These are phyloP conservation scores for Hapsidospora chrysogenum DNA, from an alignment of 495 filamentous ascomycete species.

Conservation along the genomic window DNA sequence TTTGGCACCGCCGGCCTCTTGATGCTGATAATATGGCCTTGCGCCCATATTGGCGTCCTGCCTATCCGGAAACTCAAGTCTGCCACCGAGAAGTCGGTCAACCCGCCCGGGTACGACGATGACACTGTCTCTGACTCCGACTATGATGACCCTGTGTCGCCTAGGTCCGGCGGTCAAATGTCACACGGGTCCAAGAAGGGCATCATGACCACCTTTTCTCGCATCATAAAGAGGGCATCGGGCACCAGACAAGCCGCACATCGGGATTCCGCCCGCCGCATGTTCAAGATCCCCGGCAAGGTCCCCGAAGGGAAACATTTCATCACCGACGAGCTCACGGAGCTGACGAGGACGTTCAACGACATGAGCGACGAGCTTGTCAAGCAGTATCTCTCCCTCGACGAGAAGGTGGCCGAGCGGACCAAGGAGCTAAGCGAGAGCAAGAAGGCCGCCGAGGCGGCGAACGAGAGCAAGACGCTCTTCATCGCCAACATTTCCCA, in stretches of 20 bases:
- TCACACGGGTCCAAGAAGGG: constrained; percentile 23
- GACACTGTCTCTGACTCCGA: constrained; percentile 21
- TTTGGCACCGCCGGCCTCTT: constrained; percentile 64
- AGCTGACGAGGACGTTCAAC: constrained; percentile 76
- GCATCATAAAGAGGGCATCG: constrained; percentile 10
- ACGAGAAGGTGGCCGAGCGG: constrained; percentile 68
- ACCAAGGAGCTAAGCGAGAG: constrained; percentile 74
- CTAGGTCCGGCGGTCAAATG: no score
- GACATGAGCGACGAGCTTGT: constrained; percentile 84
- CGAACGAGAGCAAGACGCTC: constrained; percentile 85
- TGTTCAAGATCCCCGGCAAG: constrained; percentile 69
- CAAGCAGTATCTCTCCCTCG: constrained; percentile 68
- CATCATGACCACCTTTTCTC: constrained; percentile 15
- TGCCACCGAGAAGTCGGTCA: constrained; percentile 62
- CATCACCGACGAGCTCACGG: constrained; percentile 75
- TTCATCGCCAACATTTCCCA: constrained; percentile 96
- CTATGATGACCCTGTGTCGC: constrained; percentile 24
- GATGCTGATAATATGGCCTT: constrained; percentile 49
- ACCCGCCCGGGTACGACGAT: constrained; percentile 41
- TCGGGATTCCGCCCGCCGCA: constrained; percentile 28
- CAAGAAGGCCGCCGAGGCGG: constrained; percentile 80
- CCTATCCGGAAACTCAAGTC: constrained; percentile 63
- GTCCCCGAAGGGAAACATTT: constrained; percentile 59
- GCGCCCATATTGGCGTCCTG: constrained; percentile 62
- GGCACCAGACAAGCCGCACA: constrained; percentile 17